Percentiles rank a stretch among this genome's conserved stretches.
Conservation (phyloP, 1,139 yeast genomes). For the Pichia terricola region DNA sequence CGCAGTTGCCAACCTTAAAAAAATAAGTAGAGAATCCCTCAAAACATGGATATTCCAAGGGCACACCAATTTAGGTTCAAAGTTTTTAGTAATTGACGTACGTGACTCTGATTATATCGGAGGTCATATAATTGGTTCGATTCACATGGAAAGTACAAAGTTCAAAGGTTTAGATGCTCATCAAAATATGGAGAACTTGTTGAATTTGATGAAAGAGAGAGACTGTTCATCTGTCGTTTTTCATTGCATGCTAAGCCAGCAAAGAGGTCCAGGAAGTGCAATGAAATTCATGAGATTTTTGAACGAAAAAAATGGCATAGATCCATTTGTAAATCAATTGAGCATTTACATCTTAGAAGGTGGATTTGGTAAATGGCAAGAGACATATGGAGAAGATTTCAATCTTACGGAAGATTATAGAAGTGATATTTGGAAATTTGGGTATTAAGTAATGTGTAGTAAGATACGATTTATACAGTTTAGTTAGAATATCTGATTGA, state of each 20-base stretch:
- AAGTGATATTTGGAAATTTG: constrained; percentile 44
- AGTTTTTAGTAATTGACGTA: constrained; percentile 73
- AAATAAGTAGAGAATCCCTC: constrained; percentile 10
- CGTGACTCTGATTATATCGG: constrained; percentile 73
- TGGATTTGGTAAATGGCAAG: constrained; percentile 83
- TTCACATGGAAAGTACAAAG: constrained; percentile 45
- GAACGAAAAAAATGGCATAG: constrained; percentile 24
- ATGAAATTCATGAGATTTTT: constrained; percentile 51
- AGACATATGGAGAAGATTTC: constrained; percentile 55
- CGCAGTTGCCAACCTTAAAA: constrained; percentile 12
- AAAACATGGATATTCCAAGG: constrained; percentile 16
- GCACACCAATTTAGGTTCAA: constrained; percentile 18
- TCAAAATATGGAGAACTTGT: constrained; percentile 1
- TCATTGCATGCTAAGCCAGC: constrained; percentile 87
- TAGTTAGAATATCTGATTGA: too few species aligned
- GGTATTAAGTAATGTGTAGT: constrained; percentile 8
- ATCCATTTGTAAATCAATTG: constrained; percentile 24
- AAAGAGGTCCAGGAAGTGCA: constrained; percentile 83
- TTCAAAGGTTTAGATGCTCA: constrained; percentile 31
- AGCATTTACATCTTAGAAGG: constrained; percentile 69
- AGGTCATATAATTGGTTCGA: constrained; percentile 61
- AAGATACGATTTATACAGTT: too few species aligned
- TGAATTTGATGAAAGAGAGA: constrained; percentile 26
- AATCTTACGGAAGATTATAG: constrained; percentile 60
- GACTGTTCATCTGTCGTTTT: constrained; percentile 54